These are phyloP conservation scores for Cyclotella distinguenda DNA, from an alignment of 108 stramenopile species.

Conservation along the genomic window DNA sequence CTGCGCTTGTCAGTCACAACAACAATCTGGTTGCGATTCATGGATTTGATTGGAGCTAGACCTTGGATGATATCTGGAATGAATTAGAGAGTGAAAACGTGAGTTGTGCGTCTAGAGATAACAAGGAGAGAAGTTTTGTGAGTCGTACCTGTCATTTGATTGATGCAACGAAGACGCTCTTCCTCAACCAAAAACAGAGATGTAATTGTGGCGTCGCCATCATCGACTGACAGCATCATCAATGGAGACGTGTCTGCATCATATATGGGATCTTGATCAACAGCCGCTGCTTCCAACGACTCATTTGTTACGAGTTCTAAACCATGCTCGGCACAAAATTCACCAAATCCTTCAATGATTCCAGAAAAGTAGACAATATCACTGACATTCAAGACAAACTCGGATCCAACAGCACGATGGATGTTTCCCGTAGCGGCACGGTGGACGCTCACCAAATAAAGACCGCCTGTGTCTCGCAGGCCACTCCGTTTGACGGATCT, in stretches of 20 bases:
- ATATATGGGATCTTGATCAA: too few relatives aligned
- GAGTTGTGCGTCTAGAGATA: too few relatives aligned
- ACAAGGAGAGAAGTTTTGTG: too few relatives aligned
- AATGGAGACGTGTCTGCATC: too few relatives aligned
- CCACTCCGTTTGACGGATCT: constrained; percentile 75
- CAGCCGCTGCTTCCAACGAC: too few relatives aligned
- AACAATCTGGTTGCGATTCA: constrained; percentile 29
- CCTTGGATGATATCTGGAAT: too few relatives aligned
- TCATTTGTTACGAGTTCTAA: constrained; percentile 85
- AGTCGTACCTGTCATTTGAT: constrained; percentile 61
- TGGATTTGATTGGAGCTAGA: too few relatives aligned
- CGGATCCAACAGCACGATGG: constrained; percentile 85
- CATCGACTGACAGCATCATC: too few relatives aligned
- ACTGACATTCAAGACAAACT: constrained; percentile 82
- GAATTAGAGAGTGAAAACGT: too few relatives aligned
- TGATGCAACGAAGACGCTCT: constrained; percentile 57
- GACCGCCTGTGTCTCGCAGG: constrained; percentile 75
- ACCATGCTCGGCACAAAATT: constrained; percentile 81
- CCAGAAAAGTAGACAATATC: constrained; percentile 89
- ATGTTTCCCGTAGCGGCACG: constrained; percentile 79
- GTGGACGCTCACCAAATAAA: constrained; percentile 82
- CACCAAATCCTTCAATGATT: constrained; percentile 76
- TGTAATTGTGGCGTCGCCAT: too few relatives aligned
- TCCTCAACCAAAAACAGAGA: constrained; percentile 24
- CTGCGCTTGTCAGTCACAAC: constrained; percentile 52